Conservation (phyloP, 2,329 filamentous ascomycete species). For the Colletotrichum spinosum region DNA sequence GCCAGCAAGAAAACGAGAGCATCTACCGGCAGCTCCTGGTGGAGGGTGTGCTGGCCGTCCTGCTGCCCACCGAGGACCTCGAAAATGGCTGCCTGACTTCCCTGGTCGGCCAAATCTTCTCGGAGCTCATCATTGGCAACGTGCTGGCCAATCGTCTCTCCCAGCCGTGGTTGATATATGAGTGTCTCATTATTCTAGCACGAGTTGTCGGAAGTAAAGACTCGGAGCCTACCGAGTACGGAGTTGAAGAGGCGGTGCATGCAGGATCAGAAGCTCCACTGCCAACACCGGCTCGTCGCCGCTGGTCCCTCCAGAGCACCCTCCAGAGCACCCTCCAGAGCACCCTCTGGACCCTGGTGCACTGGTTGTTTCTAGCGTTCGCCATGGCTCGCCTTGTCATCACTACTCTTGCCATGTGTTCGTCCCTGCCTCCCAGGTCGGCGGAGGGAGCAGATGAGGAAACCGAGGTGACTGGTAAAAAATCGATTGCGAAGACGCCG, state of each 20-base stretch:
- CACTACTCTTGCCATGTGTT: conserved; percentile 73
- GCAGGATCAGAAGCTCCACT: conserved; percentile 11
- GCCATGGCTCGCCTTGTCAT: conserved; percentile 75
- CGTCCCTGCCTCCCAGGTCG: conserved; percentile 70
- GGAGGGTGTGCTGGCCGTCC: conserved; percentile 81
- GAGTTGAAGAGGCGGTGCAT: conserved; percentile 24
- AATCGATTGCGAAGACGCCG: conserved; percentile 40
- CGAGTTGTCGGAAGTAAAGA: conserved; percentile 50
- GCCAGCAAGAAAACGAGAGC: conserved; percentile 81
- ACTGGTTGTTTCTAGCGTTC: conserved; percentile 66
- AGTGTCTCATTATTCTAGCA: conserved; percentile 80
- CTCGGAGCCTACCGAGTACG: conserved; percentile 27
- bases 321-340: conserved; percentile 55
- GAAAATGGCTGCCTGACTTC: conserved; percentile 87
- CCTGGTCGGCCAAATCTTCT: conserved; percentile 87
- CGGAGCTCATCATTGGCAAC: conserved; percentile 89
- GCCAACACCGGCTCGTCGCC: conserved; percentile 30
- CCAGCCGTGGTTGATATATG: conserved; percentile 91
- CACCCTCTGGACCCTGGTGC: conserved; percentile 68
- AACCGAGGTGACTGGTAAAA: conserved; percentile 40
- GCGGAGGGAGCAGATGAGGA: conserved; percentile 15
- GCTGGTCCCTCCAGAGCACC: conserved; percentile 56
- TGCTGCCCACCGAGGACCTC: conserved; percentile 92
- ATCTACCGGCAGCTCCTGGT: conserved; percentile 91
- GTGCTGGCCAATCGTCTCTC: conserved; percentile 83